These are phyloP conservation scores for Trifolium repens DNA, from an alignment of 306 rosid species.

Conservation along the genomic window DNA sequence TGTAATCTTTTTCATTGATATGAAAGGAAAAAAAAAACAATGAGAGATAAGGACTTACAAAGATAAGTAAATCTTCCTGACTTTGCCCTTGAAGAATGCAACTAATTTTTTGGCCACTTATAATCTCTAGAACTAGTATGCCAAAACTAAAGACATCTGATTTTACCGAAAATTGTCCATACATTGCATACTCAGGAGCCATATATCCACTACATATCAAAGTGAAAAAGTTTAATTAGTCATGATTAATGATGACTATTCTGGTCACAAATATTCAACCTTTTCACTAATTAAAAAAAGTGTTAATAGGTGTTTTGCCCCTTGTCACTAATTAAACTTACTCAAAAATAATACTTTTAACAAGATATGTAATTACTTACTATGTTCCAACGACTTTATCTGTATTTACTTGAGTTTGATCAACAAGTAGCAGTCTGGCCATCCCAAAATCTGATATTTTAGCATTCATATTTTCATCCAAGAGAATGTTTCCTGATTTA, in stretches of 20 bases:
- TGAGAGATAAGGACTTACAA: neutral
- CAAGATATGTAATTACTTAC: too few species aligned
- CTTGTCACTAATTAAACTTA: too few species aligned
- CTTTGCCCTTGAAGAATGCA: neutral
- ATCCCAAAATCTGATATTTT: slow-evolving; percentile 61
- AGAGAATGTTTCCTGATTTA: slow-evolving; percentile 46
- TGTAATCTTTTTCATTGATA: neutral
- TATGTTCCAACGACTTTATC: slow-evolving; percentile 46
- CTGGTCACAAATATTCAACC: too few species aligned
- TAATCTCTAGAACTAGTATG: too few species aligned
- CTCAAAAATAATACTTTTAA: neutral
- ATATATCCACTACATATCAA: neutral
- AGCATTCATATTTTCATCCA: slow-evolving; percentile 48
- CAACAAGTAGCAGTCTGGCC: slow-evolving; percentile 41
- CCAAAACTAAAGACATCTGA: too few species aligned
- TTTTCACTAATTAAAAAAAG: too few species aligned
- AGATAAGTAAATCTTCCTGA: neutral
- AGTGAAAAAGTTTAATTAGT: neutral
- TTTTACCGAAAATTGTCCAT: too few species aligned
- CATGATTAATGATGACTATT: too few species aligned
- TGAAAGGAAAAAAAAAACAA: neutral
- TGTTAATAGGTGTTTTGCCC: too few species aligned
- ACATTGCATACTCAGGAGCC: too few species aligned
- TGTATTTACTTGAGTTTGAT: slow-evolving; percentile 50
- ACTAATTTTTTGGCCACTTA: too few species aligned